phyloP scores from a whole-genome alignment of 2,329 filamentous ascomycete species.

The Arthroderma sp. region DNA sequence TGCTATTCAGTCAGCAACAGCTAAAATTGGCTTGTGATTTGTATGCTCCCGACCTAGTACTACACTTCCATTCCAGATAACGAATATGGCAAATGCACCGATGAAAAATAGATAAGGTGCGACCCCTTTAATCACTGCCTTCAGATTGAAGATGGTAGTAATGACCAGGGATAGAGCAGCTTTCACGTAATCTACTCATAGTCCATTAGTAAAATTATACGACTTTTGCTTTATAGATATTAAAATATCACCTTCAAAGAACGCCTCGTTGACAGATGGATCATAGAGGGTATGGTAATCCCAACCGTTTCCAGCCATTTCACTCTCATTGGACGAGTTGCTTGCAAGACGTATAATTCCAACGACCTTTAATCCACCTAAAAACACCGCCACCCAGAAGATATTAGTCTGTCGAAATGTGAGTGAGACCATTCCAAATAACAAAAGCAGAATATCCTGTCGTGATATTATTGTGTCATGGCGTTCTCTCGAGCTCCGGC shows the following conservation, averaged over 20 bases:
- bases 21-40: too few relatives aligned
- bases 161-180: slow-evolving; percentile 50
- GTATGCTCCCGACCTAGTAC: slow-evolving; percentile 63
- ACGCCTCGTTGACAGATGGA: slow-evolving; percentile 35
- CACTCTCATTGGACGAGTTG: slow-evolving; percentile 18
- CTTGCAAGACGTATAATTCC: slow-evolving; percentile 22
- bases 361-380: slow-evolving; percentile 32
- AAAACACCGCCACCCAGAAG: slow-evolving; percentile 63
- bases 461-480: slow-evolving; percentile 7
- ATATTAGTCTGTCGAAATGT: slow-evolving; percentile 88
- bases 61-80: slow-evolving; percentile 78
- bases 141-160: slow-evolving; percentile 37
- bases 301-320: slow-evolving; percentile 17
- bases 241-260: slow-evolving; percentile 32
- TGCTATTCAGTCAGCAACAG: too few relatives aligned
- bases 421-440: slow-evolving; percentile 53
- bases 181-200: slow-evolving; percentile 32
- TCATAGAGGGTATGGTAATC: slow-evolving; percentile 36
- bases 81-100: slow-evolving; percentile 56
- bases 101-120: slow-evolving; percentile 50
- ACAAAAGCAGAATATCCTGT: slow-evolving; percentile 29
- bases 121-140: slow-evolving; percentile 26
- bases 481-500: slow-evolving; percentile 2
- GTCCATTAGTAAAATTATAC: neutral
- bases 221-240: neutral